Evolutionary conservation across 768 basidiomycete genomes (phyloP).

Genomic region (Naganishia friedmannii): DNA sequence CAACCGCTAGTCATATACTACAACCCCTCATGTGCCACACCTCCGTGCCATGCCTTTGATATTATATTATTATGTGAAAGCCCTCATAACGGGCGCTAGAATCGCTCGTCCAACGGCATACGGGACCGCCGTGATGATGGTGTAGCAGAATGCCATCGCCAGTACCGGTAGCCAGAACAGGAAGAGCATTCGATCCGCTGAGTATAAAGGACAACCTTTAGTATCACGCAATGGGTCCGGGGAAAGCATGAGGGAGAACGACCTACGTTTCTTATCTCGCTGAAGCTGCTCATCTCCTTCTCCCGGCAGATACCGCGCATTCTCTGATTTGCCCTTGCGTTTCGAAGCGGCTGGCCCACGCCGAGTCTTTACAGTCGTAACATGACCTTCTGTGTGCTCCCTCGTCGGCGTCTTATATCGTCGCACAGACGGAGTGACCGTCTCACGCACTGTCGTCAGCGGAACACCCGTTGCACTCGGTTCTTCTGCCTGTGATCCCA

Average conservation of each 20-base stretch:
- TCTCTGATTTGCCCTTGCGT: constrained; percentile 9
- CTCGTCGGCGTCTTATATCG: constrained; percentile 18
- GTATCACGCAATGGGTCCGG: background rate
- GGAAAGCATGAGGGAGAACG: background rate
- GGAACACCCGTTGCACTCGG: background rate
- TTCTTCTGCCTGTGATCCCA: background rate
- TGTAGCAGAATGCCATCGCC: constrained; percentile 39
- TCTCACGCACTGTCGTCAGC: background rate
- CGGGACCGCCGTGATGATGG: constrained; percentile 27
- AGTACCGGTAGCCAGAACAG: constrained; percentile 54
- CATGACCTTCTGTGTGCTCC: background rate
- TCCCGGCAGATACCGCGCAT: background rate
- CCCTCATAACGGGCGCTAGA: constrained; percentile 20
- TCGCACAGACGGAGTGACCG: background rate
- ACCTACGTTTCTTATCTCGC: constrained; percentile 22
- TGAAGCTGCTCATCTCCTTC: background rate
- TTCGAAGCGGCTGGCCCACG: background rate
- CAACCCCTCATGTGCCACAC: background rate
- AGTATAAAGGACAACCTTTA: background rate
- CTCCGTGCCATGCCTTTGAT: background rate
- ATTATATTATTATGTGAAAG: constrained; percentile 6
- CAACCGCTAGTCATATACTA: too few species aligned
- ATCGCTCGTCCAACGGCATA: constrained; percentile 26
- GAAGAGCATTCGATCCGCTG: constrained; percentile 51
- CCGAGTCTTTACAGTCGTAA: background rate